A percentile compares a stretch with the other conserved stretches of the same genome.
These are phyloP conservation scores for Geotrichum histeridarum DNA, from an alignment of 1,139 yeast species.

Conservation along the genomic window DNA sequence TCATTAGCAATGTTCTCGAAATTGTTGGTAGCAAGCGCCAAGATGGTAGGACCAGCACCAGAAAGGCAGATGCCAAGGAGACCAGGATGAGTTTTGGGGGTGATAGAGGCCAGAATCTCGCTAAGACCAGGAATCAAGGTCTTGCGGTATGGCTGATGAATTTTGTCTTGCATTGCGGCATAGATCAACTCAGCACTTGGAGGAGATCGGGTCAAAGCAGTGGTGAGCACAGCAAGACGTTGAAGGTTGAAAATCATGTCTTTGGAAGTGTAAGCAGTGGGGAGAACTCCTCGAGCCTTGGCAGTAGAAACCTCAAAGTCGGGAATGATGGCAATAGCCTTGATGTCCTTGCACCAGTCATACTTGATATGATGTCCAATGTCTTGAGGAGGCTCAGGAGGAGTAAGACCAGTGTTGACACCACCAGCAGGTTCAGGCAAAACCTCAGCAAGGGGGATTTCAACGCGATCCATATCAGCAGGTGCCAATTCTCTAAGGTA, in stretches of 20 bases:
- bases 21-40: slow-evolving; percentile 85
- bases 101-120: slow-evolving; percentile 72
- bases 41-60: slow-evolving; percentile 97
- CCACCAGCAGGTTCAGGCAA: slow-evolving; percentile 76
- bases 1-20: slow-evolving; percentile 78
- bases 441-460: slow-evolving; percentile 78
- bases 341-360: slow-evolving; percentile 73
- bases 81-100: slow-evolving; percentile 79
- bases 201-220: slow-evolving; percentile 76
- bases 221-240: slow-evolving; percentile 66
- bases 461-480: slow-evolving; percentile 65
- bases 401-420: slow-evolving; percentile 56
- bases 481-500: slow-evolving; percentile 75
- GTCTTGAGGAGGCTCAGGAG: slow-evolving; percentile 76
- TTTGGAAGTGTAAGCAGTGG: slow-evolving; percentile 67
- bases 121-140: slow-evolving; percentile 85
- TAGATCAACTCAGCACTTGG: slow-evolving; percentile 80
- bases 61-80: slow-evolving; percentile 89
- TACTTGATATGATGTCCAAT: slow-evolving; percentile 89
- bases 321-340: slow-evolving; percentile 88
- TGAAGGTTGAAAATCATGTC: slow-evolving; percentile 88
- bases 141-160: slow-evolving; percentile 93
- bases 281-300: slow-evolving; percentile 81
- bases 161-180: slow-evolving; percentile 93
- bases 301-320: slow-evolving; percentile 93